These are phyloP conservation scores for Jackrogersella minutella DNA, from an alignment of 495 filamentous ascomycete species.

Conservation along the genomic window DNA sequence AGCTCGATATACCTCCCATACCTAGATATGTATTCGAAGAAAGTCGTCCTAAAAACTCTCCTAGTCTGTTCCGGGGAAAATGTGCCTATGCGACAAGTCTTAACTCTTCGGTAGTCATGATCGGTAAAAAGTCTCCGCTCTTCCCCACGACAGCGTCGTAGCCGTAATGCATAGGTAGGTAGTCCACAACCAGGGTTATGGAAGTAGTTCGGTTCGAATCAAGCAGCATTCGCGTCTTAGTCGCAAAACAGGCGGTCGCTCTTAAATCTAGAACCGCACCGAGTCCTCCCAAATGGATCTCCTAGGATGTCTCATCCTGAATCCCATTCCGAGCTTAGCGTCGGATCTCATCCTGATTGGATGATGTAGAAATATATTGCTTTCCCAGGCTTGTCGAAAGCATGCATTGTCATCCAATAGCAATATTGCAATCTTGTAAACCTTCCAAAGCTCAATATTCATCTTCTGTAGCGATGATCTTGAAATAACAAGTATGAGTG, in stretches of 20 bases:
- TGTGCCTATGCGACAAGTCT: background rate
- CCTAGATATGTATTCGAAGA: background rate
- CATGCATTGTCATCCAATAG: background rate
- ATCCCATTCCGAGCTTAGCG: background rate
- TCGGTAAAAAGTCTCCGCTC: background rate
- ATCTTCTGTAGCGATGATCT: background rate
- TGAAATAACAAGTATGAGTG: background rate
- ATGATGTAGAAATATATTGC: background rate
- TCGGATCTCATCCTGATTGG: background rate
- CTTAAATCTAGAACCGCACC: background rate
- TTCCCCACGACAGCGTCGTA: background rate
- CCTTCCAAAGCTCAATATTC: background rate
- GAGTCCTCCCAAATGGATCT: background rate
- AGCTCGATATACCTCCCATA: background rate
- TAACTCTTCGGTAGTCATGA: constrained; percentile 4
- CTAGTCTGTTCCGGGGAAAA: background rate
- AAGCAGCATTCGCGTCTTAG: background rate
- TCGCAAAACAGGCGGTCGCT: background rate
- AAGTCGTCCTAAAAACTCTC: background rate
- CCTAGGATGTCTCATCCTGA: background rate
- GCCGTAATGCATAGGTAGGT: background rate
- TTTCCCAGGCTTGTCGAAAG: background rate
- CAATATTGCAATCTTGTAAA: background rate
- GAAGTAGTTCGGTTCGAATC: background rate
- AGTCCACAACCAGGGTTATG: background rate